phyloP scores from a whole-genome alignment of 2,329 filamentous ascomycete genomes.

The Alternaria atra region DNA sequence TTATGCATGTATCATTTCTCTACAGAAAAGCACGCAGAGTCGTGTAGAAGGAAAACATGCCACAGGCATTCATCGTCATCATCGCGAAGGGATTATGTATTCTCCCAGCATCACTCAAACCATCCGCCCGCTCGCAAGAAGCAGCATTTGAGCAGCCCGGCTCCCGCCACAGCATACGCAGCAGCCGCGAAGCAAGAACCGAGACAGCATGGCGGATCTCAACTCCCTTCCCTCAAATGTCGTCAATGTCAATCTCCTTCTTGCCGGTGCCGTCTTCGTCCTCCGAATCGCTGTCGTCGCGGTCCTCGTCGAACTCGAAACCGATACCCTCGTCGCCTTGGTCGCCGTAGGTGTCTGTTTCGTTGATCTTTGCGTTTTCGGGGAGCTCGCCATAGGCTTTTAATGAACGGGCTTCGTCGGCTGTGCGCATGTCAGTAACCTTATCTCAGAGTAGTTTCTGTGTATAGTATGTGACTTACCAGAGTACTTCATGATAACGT shows the following conservation, averaged over 20 bases:
- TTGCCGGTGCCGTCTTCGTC: slow-evolving; percentile 68
- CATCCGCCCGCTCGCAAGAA: slow-evolving; percentile 52
- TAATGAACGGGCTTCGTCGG: slow-evolving; percentile 90
- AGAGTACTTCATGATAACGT: slow-evolving; percentile 91
- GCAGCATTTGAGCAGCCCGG: slow-evolving; percentile 52
- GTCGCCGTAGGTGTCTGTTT: slow-evolving; percentile 92
- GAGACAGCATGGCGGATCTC: slow-evolving; percentile 52
- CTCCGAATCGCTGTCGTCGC: slow-evolving; percentile 63
- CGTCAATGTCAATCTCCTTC: slow-evolving; percentile 93
- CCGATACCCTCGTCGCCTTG: slow-evolving; percentile 92
- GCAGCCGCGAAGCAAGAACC: slow-evolving; percentile 26
- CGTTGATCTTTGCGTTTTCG: slow-evolving; percentile 99
- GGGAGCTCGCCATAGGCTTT: slow-evolving; percentile 98
- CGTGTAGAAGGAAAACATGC: background rate
- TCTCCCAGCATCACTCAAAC: slow-evolving; percentile 1
- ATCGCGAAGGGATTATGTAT: background rate
- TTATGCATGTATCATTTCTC: slow-evolving; percentile 12
- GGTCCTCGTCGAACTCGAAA: slow-evolving; percentile 98
- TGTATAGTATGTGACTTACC: slow-evolving; percentile 23
- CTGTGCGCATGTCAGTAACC: slow-evolving; percentile 80
- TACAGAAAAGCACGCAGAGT: background rate
- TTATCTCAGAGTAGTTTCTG: slow-evolving; percentile 65
- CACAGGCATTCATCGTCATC: background rate
- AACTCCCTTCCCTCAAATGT: slow-evolving; percentile 69
- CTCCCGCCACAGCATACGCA: slow-evolving; percentile 25